Base-by-base conservation (phyloP, 2,329 filamentous ascomycete species). In the Claviceps capensis region DNA sequence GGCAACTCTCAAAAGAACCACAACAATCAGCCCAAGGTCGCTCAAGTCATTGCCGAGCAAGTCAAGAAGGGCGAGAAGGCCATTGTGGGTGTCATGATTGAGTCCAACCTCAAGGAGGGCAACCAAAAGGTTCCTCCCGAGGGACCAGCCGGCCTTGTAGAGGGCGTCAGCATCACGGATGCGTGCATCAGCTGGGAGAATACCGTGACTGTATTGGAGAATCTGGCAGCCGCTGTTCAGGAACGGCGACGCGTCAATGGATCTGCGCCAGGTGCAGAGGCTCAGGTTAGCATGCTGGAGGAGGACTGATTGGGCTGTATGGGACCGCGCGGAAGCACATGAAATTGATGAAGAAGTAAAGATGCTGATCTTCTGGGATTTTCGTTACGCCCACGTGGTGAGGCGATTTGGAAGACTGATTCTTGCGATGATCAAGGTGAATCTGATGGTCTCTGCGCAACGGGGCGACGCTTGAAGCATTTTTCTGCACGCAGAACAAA, bases 1-100 rank as follows among this genome's bases (percentile, higher is more conserved):
- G 86, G 93, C 52, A 98, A 98, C 76, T 97, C 91, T 19, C 88
- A 86, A 70, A 98, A 98, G 75, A 83, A 97, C 74, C 91, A 97
- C 75, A 84, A 86, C 63, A 98, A 98, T 72, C 91, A 98, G 73
- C 93, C 93, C 62, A 85, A 91, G 72, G 91, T 55, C 5, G 54
- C 54, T 16, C 30, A 85, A 67, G 77, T 76, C 50, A 74, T 98
- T 55, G 85, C 79, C 36, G 87, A 95, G 51, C 91, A 98, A 73
- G 77, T 98, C 57, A 82, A 85, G 49, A 83, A 85, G 58, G 91
- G 91, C 54, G 88, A 98, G 73, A 84, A 81, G 54, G 84, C 81
- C 58, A 95, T 98, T 62, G 80, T 97, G 58, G 93, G 90, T 66
- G 88, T 97, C 65, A 98, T 98, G 91, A 95, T 98, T 61, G 91